Conservation (phyloP, 208 protist genomes). For the Endotrypanum monterogeii region DNA sequence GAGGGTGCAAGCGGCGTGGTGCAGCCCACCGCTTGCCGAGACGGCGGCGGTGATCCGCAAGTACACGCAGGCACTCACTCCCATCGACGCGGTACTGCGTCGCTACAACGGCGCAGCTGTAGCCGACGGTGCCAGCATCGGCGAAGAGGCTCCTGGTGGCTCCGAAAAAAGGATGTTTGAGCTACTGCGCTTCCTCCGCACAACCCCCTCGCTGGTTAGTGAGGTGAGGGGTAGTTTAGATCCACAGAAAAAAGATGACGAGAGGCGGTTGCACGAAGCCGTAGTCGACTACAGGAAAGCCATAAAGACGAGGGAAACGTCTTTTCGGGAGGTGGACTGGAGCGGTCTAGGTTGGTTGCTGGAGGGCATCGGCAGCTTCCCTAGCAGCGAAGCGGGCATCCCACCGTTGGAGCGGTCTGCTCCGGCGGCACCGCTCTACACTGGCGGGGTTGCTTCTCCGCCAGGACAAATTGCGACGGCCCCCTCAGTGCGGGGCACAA, state of each 20-base stretch:
- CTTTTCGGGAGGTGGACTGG: conserved; percentile 27
- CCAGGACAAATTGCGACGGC: background rate
- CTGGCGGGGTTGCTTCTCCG: background rate
- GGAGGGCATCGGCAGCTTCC: conserved; percentile 22
- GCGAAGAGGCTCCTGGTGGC: background rate
- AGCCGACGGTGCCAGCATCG: background rate
- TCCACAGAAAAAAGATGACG: conserved; percentile 23
- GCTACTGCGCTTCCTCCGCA: conserved; percentile 26
- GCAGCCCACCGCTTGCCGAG: conserved; percentile 41
- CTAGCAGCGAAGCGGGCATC: background rate
- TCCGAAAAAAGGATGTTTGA: conserved; percentile 5
- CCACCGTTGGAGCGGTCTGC: background rate
- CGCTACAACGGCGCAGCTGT: conserved; percentile 26
- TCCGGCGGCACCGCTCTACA: background rate
- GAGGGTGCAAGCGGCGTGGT: conserved; percentile 17
- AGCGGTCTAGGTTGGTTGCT: conserved; percentile 24
- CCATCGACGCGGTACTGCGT: conserved; percentile 35
- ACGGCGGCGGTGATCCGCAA: conserved; percentile 35
- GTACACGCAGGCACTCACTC: conserved; percentile 40
- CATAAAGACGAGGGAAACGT: background rate
- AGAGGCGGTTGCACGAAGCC: conserved; percentile 27
- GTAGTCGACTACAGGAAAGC: conserved; percentile 12
- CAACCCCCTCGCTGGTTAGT: conserved; percentile 14
- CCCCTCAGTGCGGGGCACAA: background rate
- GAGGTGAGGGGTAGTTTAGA: conserved; percentile 20